phyloP scores from a whole-genome alignment of 768 basidiomycete genomes.

The Amanita molliuscula region DNA sequence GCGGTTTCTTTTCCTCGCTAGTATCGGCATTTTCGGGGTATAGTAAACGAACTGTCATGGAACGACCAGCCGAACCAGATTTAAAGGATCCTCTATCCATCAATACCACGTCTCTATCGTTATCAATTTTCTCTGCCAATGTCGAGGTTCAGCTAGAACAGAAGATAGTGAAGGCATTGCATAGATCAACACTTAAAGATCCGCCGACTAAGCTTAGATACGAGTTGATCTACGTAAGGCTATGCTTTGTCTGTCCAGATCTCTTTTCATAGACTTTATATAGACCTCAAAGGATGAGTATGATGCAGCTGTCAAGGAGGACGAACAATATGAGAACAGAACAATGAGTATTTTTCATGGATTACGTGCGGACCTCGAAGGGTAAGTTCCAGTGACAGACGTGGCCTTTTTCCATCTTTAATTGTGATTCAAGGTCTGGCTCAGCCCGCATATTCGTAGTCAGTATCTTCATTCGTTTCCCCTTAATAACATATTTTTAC shows the following conservation, averaged over 20 bases:
- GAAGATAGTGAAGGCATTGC: slow-evolving; percentile 63
- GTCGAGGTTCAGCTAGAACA: slow-evolving; percentile 54
- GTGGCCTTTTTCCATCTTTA: not conserved
- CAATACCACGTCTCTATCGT: slow-evolving; percentile 42
- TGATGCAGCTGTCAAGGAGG: slow-evolving; percentile 62
- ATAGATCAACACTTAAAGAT: slow-evolving; percentile 91
- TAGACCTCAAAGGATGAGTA: slow-evolving; percentile 80
- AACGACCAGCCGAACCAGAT: not conserved
- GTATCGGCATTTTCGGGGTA: slow-evolving; percentile 29
- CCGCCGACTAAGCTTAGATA: slow-evolving; percentile 69
- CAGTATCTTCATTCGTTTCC: slow-evolving; percentile 12
- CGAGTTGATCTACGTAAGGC: slow-evolving; percentile 73
- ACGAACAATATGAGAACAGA: slow-evolving; percentile 43
- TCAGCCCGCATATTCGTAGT: slow-evolving; percentile 81
- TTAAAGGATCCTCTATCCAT: slow-evolving; percentile 26
- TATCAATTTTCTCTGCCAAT: slow-evolving; percentile 59
- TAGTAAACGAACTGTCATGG: slow-evolving; percentile 24
- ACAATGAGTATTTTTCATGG: slow-evolving; percentile 83
- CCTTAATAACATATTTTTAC: not conserved
- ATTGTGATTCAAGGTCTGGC: slow-evolving; percentile 35
- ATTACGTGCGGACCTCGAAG: slow-evolving; percentile 76
- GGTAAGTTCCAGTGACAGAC: slow-evolving; percentile 29
- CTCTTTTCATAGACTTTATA: slow-evolving; percentile 1
- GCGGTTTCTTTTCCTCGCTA: slow-evolving; percentile 39
- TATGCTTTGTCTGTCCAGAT: not conserved